Evolutionary conservation across 345 rosid genomes (phyloP), one percentile per base, ranked within the genome.

Genomic region (Ceriops decandra): DNA sequence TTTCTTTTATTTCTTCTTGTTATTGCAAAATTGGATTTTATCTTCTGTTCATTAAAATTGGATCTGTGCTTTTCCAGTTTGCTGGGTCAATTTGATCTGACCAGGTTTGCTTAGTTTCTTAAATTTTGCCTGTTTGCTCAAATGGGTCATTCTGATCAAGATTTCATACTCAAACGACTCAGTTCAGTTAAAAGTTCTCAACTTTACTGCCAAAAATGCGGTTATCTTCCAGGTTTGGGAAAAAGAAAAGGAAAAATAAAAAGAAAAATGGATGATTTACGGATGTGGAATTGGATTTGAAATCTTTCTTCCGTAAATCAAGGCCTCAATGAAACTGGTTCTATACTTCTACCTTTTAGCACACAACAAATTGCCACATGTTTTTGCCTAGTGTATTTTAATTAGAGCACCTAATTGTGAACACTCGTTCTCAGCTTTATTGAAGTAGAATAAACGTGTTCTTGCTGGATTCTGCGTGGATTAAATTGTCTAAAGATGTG

Each of bases 81-180:
- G 10, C 20, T 32, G 54, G 35, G 68, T 70, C 53, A 3, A 42
- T 42, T 70, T 64, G 16, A 42, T n/a, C 58, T 11, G 2, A 27
- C 63, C 38, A 42, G 36, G n/a, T 59, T 62, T 16, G 60, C 52
- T 75, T 52, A 4, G 28, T 66, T 66, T 52, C 51, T 47, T 15
- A 60, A n/a, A 11, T 33, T 70, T 51, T 16, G 33, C 64, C 58
- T 30, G 57, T 31, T 57, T 15, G 31, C 32, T 51, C 30, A 31
- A 17, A 13, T 62, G 62, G 66, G 53, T 35, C 60, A 11, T 26
- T 20, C 53, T 62, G 61, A 52, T 60, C 36, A 52, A 26, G 19
- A 42, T 42, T 11, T 42, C 17, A 35, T 62, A 16, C 61, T 63
- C 35, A 21, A 26, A 30, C 46, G 42, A 30, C 30, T 32, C 10